Conservation (phyloP, 129 eudicot genomes). For the Saussurea involucrata region DNA sequence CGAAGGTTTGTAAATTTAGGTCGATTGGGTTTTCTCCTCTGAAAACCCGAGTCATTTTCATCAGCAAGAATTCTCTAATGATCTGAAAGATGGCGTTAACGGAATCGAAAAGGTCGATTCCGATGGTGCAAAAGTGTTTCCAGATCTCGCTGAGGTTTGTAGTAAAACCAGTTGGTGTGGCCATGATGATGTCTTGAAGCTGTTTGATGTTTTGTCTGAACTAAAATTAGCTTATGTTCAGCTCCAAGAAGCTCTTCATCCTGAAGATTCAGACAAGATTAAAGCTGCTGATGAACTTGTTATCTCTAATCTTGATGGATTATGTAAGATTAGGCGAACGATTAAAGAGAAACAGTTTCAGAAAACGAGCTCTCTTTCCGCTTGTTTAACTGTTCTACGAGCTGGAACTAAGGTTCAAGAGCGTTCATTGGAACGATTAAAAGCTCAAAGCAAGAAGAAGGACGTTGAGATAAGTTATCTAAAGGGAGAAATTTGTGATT, state of each 20-base stretch:
- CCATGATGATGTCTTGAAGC: constrained; percentile 44
- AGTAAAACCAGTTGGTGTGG: constrained; percentile 33
- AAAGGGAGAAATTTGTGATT: constrained; percentile 30
- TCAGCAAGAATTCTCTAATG: neutral
- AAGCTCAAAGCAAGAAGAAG: constrained; percentile 41
- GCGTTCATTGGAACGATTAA: constrained; percentile 43
- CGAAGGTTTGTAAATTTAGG: constrained; percentile 54
- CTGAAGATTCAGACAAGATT: constrained; percentile 51
- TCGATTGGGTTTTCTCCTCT: constrained; percentile 58
- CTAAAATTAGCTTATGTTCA: constrained; percentile 66
- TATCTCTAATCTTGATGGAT: constrained; percentile 36
- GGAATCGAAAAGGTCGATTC: constrained; percentile 23
- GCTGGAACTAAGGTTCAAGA: constrained; percentile 53
- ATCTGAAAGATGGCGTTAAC: constrained; percentile 26
- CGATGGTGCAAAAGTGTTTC: constrained; percentile 29
- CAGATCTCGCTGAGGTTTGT: constrained; percentile 29
- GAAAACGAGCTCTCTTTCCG: constrained; percentile 29
- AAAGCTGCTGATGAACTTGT: constrained; percentile 52
- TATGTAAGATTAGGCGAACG: constrained; percentile 49
- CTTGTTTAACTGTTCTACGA: constrained; percentile 42
- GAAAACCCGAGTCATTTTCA: constrained; percentile 34
- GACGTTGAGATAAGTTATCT: constrained; percentile 33
- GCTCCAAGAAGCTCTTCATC: constrained; percentile 71
- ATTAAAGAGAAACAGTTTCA: constrained; percentile 59
- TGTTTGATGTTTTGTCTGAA: constrained; percentile 49